Conservation (phyloP, 257 asterid species). For the Gentiana dahurica region DNA sequence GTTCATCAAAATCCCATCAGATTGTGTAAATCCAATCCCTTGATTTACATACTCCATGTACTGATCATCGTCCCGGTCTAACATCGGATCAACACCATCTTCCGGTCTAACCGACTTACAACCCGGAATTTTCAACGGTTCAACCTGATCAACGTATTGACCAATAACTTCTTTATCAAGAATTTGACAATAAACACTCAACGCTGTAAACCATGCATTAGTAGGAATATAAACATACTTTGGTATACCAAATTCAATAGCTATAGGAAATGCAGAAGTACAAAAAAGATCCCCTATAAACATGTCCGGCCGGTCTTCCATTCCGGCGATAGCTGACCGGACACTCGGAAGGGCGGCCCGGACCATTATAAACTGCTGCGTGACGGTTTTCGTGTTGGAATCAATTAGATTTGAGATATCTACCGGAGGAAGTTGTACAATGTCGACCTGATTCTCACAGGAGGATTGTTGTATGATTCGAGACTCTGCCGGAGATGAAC, state of each 20-base stretch:
- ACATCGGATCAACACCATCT: slow-evolving; percentile 58
- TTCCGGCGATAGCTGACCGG: slow-evolving; percentile 29
- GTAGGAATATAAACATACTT: slow-evolving; percentile 35
- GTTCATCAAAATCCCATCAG: slow-evolving; percentile 58
- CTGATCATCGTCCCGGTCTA: slow-evolving; percentile 40
- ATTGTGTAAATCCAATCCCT: slow-evolving; percentile 12
- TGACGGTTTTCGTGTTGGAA: slow-evolving; percentile 27
- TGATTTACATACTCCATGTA: slow-evolving; percentile 25
- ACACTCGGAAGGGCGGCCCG: slow-evolving; percentile 36
- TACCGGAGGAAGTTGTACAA: slow-evolving; percentile 27
- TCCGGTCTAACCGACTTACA: slow-evolving; percentile 57
- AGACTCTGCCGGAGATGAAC: slow-evolving; percentile 25
- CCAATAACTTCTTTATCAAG: slow-evolving; percentile 41
- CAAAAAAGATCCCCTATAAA: slow-evolving; percentile 46
- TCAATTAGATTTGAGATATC: slow-evolving; percentile 37
- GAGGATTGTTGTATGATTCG: slow-evolving; percentile 16
- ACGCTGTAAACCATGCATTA: slow-evolving; percentile 48
- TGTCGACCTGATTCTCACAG: slow-evolving; percentile 9
- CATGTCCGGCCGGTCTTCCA: slow-evolving; percentile 37
- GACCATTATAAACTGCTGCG: slow-evolving; percentile 27
- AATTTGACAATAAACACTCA: slow-evolving; percentile 33
- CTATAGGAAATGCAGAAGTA: slow-evolving; percentile 32
- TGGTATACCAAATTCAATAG: slow-evolving; percentile 36
- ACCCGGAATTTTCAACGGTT: slow-evolving; percentile 43
- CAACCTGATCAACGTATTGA: slow-evolving; percentile 31